Evolutionary conservation across 2,329 filamentous ascomycete genomes (phyloP), one percentile per base, ranked within the genome.

Genomic region (Colletotrichum spaethianum): DNA sequence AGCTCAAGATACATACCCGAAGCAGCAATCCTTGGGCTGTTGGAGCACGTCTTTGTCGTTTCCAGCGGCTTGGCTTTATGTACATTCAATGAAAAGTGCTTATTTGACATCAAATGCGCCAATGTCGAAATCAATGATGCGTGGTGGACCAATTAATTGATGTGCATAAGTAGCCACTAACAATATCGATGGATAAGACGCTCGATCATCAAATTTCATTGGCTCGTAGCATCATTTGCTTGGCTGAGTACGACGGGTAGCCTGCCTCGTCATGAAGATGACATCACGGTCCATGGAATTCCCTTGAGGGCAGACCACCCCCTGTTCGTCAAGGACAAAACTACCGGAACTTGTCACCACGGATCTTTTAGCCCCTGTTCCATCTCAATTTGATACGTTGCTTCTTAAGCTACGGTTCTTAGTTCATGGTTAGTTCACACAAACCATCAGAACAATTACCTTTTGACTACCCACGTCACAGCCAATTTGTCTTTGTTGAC

Each of bases 101-200:
- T 20, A 42, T 56, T 63, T 16, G 31, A 18, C 16, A 23, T n/a
- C 14, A 6, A 2, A 23, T n/a, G 2, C 20, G 23, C 33, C 42
- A 40, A 11, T 38, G 18, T 16, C 33, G 11, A 33, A 64, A 38
- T 69, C 66, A 20, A 69, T 69, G 66, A 69, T 69, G 66, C 66
- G 60, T 69, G n/a, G 42, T 64, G 20, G 31, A 14, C 9, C 2
- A 3, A 18, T 20, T 31, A 20, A 2, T 33, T 38, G 31, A 23
- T 20, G 5, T 6, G 1, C 1, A 33, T 4, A 67, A 33, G 66
- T 56, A 33, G 2, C 23, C 44, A 18, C 5, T 64, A 69, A 69
- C 66, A 69, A 64, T 69, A 50, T 40, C 6, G 42, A 11, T 7
- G 12, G 2, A 1, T 23, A 1, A 0, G 1, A 0, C 2, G 11